Conservation (phyloP, 306 rosid genomes). For the Castanea sativa region DNA sequence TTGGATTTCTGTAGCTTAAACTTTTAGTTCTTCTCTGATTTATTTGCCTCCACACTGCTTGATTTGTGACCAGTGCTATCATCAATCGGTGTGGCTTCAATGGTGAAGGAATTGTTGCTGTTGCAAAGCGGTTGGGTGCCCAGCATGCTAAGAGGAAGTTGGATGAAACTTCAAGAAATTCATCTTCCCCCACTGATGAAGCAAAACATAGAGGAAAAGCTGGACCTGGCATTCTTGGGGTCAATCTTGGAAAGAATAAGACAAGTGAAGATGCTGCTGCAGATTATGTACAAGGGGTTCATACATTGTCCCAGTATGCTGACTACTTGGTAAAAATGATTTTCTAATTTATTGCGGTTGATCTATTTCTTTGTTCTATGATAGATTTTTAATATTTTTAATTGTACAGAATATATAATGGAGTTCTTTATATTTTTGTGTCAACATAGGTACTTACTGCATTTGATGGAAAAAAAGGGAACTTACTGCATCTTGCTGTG, state of each 20-base stretch:
- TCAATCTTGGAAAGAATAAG: conserved; percentile 96
- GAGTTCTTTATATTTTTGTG: background rate
- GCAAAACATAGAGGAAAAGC: conserved; percentile 88
- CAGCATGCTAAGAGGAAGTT: conserved; percentile 96
- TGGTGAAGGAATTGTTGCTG: conserved; percentile 95
- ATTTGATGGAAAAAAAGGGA: no score
- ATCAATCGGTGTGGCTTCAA: conserved; percentile 97
- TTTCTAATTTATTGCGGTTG: background rate
- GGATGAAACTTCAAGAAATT: conserved; percentile 71
- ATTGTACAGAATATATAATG: background rate
- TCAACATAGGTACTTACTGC: background rate
- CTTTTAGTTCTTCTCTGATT: conserved; percentile 2
- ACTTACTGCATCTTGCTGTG: no score
- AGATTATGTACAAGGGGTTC: conserved; percentile 97
- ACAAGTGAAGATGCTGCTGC: conserved; percentile 95
- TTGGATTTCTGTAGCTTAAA: conserved; percentile 8
- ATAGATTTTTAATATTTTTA: background rate
- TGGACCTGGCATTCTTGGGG: conserved; percentile 98
- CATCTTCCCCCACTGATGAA: conserved; percentile 63
- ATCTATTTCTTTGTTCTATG: background rate
- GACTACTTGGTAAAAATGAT: conserved; percentile 75
- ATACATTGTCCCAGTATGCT: conserved; percentile 94
- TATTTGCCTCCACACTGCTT: conserved; percentile 18
- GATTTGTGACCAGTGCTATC: conserved; percentile 63
- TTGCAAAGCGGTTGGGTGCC: conserved; percentile 88